Percentiles rank a stretch among this genome's conserved stretches.
Conservation (phyloP, 495 filamentous ascomycete species). For the Penicillium odoratum region DNA sequence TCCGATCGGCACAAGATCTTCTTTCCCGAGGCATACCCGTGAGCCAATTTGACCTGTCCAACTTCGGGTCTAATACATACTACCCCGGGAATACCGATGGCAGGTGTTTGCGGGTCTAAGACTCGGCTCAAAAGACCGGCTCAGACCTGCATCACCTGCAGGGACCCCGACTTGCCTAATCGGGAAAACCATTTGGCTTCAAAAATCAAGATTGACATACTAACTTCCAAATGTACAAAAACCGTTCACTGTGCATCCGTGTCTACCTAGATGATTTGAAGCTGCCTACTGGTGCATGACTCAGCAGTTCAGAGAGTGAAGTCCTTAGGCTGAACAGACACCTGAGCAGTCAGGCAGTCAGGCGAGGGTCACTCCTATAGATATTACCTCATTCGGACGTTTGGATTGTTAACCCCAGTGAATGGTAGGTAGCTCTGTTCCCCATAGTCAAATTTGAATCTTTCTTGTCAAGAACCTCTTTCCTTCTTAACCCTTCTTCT, state of each 20-base stretch:
- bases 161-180: not conserved
- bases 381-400: too few relatives aligned
- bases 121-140: conserved; percentile 1
- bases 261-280: not conserved
- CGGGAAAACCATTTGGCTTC: not conserved
- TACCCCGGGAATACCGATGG: not conserved
- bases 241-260: not conserved
- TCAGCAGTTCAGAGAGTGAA: too few relatives aligned
- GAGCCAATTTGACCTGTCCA: not conserved
- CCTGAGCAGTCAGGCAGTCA: too few relatives aligned
- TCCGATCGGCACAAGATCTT: not conserved
- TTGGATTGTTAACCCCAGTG: not conserved
- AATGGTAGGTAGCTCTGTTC: not conserved
- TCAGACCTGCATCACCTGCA: not conserved
- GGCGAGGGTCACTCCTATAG: too few relatives aligned
- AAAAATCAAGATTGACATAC: not conserved
- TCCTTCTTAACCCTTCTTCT: not conserved
- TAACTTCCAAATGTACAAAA: not conserved
- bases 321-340: too few relatives aligned
- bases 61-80: not conserved
- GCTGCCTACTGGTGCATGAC: too few relatives aligned
- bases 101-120: not conserved
- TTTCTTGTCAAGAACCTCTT: not conserved
- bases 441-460: not conserved
- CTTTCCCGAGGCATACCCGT: not conserved